These are phyloP conservation scores for Tricholoma matsutake DNA, from an alignment of 768 basidiomycete species.

Conservation along the genomic window DNA sequence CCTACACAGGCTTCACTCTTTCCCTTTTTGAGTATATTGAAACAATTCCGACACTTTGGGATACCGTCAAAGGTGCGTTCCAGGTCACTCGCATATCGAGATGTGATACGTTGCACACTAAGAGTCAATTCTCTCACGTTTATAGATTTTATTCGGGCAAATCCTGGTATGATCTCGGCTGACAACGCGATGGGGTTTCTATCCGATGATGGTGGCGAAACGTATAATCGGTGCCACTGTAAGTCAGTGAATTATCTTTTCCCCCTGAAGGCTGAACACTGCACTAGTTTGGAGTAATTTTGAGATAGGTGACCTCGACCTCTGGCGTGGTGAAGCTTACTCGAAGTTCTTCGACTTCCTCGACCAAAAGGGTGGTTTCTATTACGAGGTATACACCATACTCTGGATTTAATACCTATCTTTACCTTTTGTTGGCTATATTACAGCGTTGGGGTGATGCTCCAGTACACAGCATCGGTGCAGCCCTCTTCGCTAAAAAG, in stretches of 20 bases:
- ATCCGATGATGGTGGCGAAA: constrained; percentile 70
- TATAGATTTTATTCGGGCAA: constrained; percentile 68
- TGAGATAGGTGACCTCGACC: constrained; percentile 81
- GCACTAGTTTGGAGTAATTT: constrained; percentile 87
- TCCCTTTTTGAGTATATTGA: constrained; percentile 79
- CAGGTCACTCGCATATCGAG: not conserved
- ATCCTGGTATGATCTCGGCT: constrained; percentile 57
- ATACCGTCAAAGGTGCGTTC: constrained; percentile 58
- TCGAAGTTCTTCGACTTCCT: constrained; percentile 79
- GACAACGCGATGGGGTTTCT: constrained; percentile 83
- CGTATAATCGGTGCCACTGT: constrained; percentile 80
- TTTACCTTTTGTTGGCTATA: constrained; percentile 1
- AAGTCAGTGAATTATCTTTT: constrained; percentile 19
- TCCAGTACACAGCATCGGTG: constrained; percentile 85
- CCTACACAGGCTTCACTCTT: constrained; percentile 68
- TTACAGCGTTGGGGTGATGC: constrained; percentile 90
- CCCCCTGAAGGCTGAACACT: constrained; percentile 4
- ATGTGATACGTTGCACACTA: not conserved
- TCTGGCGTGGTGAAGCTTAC: constrained; percentile 85
- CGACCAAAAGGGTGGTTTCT: constrained; percentile 80
- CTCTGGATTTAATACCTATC: not conserved
- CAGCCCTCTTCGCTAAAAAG: constrained; percentile 82
- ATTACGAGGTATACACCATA: constrained; percentile 64
- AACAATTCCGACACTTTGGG: constrained; percentile 88
- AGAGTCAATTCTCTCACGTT: not conserved